Evolutionary conservation across 129 eudicot species (phyloP), one percentile per base, ranked within the genome.

Genomic region (Chrysanthemum seticuspe): DNA sequence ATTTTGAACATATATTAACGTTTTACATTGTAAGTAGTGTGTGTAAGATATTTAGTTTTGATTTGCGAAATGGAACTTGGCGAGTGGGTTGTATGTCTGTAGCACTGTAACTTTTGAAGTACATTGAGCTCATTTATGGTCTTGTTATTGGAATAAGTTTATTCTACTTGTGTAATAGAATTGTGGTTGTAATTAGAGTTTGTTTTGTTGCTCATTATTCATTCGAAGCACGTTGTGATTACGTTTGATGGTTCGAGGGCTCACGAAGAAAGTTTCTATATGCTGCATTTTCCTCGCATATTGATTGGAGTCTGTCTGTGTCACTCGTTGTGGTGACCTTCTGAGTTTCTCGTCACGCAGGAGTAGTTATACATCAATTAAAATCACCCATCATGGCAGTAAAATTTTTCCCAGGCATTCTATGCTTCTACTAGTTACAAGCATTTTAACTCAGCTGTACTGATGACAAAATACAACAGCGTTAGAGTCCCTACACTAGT

Each of bases 401-500:
- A 69, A 8, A 3, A 9, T 55, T 29, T 64, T 36, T 10, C 23
- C 4, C 15, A 15, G 23, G 62, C 13, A 52, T 29, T n/a, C 29
- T 69, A 15, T n/a, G 50, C n/a, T 69, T 4, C 13, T 29, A 29
- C 18, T 44, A 29, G 34, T 69, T 29, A 15, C 18, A 55, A 55
- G 74, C 54, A 31, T 55, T 70, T 51, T 53, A 55, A 36, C 65
- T 54, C 34, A 55, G 40, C 36, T 53, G 13, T 25, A 3, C 49
- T 14, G 31, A 69, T 69, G 74, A 58, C 31, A 15, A 69, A 55
- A 15, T 34, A 54, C 65, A 16, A 54, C 53, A 16, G n/a, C 18
- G 31, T 55, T 54, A 70, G 51, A 55, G 65, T 70, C 36, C 62
- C 62, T 53, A 1, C 62, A 69, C 29, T 21, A 69, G 72, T 69